Evolutionary conservation across 495 filamentous ascomycete genomes (phyloP), one percentile per base, ranked within the genome.

Genomic region (Hypoxylon crocopeplum): DNA sequence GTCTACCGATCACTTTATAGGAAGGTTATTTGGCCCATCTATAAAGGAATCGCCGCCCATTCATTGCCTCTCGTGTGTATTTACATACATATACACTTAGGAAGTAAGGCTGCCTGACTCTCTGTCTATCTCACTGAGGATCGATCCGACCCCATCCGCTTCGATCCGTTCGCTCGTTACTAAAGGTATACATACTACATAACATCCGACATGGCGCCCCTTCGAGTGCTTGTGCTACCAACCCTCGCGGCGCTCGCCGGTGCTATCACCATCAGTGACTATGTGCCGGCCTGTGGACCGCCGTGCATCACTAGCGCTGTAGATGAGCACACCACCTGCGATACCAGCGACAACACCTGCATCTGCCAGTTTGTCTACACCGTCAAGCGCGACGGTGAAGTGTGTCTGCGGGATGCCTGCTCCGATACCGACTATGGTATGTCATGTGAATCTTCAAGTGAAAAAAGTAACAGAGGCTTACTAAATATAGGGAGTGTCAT

Each of bases 241-340:
- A 62, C 72, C 64, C 46, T 77, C 53, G 71, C 66, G 37, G 69
- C 69, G 54, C 24, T 65, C 45, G 70, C 55, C 45, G 48, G 67
- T 13, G 78, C 77, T 47, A 71, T 79, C 62, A 68, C 48, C 63
- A 44, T 74, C 64, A 62, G 44, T 41, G 44, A 66, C 47, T 70
- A 68, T 19, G 55, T 80, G 49, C 78, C 78, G 50, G 12, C 55
- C 6, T 81, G 79, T 67, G 71, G 73, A 11, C 62, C 62, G 2
- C 34, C 56, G 8, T 79, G 77, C 66, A 77, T 82, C 59, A 48
- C 32, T 40, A 24, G 53, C 3, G 65, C 72, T 36, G 66, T 77
- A 42, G 50, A 33, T 27, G 32, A 59, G 33, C 51, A 69, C 46
- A 75, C 75, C 24, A 67, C 55, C 30, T 80, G 77, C 67, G 54